Evolutionary conservation across 768 basidiomycete species (phyloP).

Genomic region (Leucosporidium yakuticum): DNA sequence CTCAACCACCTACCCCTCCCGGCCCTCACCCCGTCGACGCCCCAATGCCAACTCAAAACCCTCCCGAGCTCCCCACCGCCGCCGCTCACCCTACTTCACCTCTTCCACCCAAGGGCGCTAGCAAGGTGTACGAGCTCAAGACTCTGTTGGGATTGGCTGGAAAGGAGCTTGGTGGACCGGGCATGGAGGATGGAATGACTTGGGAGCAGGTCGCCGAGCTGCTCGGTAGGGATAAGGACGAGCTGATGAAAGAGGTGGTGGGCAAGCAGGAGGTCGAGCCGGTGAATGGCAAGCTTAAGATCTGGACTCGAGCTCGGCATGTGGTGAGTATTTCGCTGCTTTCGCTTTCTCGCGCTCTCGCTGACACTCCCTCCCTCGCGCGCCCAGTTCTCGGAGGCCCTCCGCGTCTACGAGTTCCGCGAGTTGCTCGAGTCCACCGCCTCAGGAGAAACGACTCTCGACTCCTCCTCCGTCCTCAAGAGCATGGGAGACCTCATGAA

Average conservation of each 20-base stretch:
- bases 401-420: conserved; percentile 73
- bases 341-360: neutral
- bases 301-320: conserved; percentile 76
- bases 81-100: neutral
- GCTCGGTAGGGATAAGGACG: conserved; percentile 52
- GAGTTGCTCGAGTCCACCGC: conserved; percentile 50
- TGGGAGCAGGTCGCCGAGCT: conserved; percentile 44
- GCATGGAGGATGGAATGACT: conserved; percentile 48
- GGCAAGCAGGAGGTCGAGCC: conserved; percentile 53
- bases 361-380: no score
- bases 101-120: conserved; percentile 30
- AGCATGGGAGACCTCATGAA: conserved; percentile 69
- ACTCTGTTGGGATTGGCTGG: conserved; percentile 59
- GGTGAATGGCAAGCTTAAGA: conserved; percentile 52
- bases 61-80: conserved; percentile 27
- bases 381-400: conserved; percentile 58
- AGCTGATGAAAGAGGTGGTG: conserved; percentile 46
- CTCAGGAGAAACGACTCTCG: conserved; percentile 30
- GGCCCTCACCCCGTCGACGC: conserved; percentile 14
- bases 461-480: conserved; percentile 16
- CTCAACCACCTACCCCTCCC: conserved; percentile 12
- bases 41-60: conserved; percentile 16
- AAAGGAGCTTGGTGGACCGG: conserved; percentile 46
- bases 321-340: conserved; percentile 44
- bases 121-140: conserved; percentile 57